Base-by-base conservation (phyloP, 345 rosid species). In the Linum lewisii region DNA sequence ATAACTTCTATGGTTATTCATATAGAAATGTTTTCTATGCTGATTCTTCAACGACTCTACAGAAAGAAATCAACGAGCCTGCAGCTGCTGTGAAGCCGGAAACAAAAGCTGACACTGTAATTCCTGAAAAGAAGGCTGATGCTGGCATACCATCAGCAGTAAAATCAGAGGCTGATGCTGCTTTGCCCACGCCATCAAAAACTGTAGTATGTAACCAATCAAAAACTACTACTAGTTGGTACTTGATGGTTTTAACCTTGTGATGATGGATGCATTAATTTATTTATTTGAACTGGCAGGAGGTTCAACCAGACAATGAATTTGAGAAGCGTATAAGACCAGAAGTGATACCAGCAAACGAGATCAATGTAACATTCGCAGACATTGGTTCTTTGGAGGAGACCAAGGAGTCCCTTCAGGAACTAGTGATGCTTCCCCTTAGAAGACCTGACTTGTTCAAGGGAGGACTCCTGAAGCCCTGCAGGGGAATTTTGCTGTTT, bases 371-470 rank as follows among this genome's bases (percentile, higher is more conserved):
- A 51, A 51, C 55, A 7, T 51, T 51, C 19, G 55, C 55, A 3
- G 55, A 51, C 24, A 51, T 51, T 19, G 97, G 99, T 34, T 95
- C 99, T 24, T 69, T 87, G 58, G 97, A 93, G 5, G 95, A 89
- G 60, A 80, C 69, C 52, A 93, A 93, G 78, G 97, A 93, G 55
- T 83, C 91, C n/a, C 90, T 89, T 14, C 95, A 89, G 79, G 99
- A 93, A 70, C 78, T 93, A 18, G 97, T 89, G 59, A 87, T 93
- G 99, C 97, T 93, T 64, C 99, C 97, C 60, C 85, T 93, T 21
- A 77, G 84, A 21, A 77, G 97, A 58, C 99, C 99, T 7, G 99
- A 93, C 68, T 84, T 93, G 19, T 93, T 89, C 61, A 74, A 63
- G 37, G 94, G 97, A 21, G 97, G 95, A 44, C 87, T 89, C 36